These are phyloP conservation scores for Takakia lepidozioides DNA, from an alignment of 225 moss, liverwort and hornwort genomes.

Conservation along the genomic window DNA sequence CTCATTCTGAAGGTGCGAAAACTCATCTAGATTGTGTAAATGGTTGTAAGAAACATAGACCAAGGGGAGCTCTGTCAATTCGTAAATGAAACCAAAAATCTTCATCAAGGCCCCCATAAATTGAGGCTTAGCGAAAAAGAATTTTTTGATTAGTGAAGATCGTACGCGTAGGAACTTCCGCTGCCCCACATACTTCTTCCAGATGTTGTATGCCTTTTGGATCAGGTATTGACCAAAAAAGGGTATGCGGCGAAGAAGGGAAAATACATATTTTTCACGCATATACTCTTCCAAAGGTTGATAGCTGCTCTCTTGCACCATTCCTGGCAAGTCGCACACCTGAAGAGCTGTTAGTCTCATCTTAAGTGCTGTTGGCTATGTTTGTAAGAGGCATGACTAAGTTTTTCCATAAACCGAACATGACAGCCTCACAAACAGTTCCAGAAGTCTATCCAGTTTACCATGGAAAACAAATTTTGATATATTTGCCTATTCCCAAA, in stretches of 20 bases:
- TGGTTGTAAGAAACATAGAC: constrained; percentile 56
- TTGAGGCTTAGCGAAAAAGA: constrained; percentile 73
- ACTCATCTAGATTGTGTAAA: constrained; percentile 67
- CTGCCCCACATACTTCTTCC: constrained; percentile 76
- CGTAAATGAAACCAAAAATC: constrained; percentile 40
- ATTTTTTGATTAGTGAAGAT: constrained; percentile 38
- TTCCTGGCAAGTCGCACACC: too few species aligned
- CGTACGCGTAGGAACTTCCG: constrained; percentile 59
- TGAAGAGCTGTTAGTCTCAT: too few species aligned
- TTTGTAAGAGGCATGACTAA: too few species aligned
- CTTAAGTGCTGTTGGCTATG: too few species aligned
- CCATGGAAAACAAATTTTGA: too few species aligned
- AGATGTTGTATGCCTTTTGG: constrained; percentile 67
- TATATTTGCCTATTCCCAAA: too few species aligned
- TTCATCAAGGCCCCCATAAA: constrained; percentile 62
- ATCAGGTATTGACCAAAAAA: constrained; percentile 62
- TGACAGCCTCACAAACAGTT: too few species aligned
- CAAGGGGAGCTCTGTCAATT: constrained; percentile 51
- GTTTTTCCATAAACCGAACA: too few species aligned
- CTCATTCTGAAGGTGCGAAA: constrained; percentile 46
- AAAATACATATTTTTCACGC: constrained; percentile 62
- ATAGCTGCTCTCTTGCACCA: constrained; percentile 43
- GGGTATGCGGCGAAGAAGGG: constrained; percentile 37
- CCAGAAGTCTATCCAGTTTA: too few species aligned
- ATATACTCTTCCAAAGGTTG: constrained; percentile 74